phyloP scores from a whole-genome alignment of 2,329 filamentous ascomycete species.

The Colletotrichum simmondsii region DNA sequence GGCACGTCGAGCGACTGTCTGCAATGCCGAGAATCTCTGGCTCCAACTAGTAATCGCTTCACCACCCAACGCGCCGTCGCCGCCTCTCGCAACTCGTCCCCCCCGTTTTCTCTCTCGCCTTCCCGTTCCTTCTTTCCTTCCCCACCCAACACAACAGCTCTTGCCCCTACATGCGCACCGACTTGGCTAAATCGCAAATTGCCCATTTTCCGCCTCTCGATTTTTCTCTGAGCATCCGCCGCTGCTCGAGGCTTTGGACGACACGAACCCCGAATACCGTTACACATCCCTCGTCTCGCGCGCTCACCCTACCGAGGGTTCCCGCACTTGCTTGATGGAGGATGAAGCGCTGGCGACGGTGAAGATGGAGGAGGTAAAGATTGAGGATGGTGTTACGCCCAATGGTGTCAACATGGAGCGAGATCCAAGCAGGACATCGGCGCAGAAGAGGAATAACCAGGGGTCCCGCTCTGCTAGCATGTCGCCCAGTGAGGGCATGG shows the following conservation, averaged over 20 bases:
- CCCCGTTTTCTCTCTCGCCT: constrained; percentile 28
- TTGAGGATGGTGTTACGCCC: constrained; percentile 49
- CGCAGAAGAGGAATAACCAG: constrained; percentile 51
- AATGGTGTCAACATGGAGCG: constrained; percentile 53
- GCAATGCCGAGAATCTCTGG: constrained; percentile 33
- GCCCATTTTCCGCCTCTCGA: background rate
- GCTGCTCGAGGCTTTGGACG: constrained; percentile 12
- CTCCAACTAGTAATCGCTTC: constrained; percentile 31
- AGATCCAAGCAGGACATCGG: constrained; percentile 47
- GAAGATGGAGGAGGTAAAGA: constrained; percentile 57
- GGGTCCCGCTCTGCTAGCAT: constrained; percentile 53
- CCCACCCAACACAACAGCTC: constrained; percentile 27
- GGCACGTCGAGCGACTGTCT: constrained; percentile 17
- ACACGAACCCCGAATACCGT: constrained; percentile 20
- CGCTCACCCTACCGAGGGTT: constrained; percentile 24
- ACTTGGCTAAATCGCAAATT: constrained; percentile 9
- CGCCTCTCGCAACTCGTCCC: constrained; percentile 25
- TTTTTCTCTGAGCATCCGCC: constrained; percentile 7
- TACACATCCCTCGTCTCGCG: constrained; percentile 17
- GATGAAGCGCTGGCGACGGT: constrained; percentile 52
- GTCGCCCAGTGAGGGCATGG: constrained; percentile 58
- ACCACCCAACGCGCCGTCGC: constrained; percentile 31
- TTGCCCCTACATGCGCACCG: constrained; percentile 24
- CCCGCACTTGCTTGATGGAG: constrained; percentile 45
- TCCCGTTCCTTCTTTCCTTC: constrained; percentile 21